Evolutionary conservation across 1,284 basidiomycete species (phyloP).

Genomic region (Ceratobasidium sp.): DNA sequence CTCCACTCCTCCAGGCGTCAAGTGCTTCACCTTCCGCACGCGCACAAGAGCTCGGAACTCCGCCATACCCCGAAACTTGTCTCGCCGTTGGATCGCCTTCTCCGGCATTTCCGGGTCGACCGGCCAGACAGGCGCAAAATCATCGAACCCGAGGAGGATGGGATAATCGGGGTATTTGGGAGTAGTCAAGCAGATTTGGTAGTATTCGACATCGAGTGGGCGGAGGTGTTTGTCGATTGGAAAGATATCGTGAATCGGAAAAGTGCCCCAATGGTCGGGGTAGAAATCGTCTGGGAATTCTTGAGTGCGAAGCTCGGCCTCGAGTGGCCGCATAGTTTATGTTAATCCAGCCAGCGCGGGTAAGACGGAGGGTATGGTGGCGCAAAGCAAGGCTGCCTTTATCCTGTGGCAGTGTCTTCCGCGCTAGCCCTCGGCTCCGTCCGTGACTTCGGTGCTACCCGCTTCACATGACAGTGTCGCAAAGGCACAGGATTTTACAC

Average conservation of each 20-base stretch:
- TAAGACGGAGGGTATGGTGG: not conserved
- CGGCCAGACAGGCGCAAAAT: slow-evolving; percentile 31
- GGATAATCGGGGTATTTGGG: not conserved
- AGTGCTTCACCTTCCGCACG: slow-evolving; percentile 16
- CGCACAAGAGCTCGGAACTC: slow-evolving; percentile 28
- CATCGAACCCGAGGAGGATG: slow-evolving; percentile 33
- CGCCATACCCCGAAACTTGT: slow-evolving; percentile 24
- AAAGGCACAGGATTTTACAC: no score
- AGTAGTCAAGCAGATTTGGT: slow-evolving; percentile 7
- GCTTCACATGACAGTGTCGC: no score
- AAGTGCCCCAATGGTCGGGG: slow-evolving; percentile 40
- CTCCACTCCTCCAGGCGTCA: slow-evolving; percentile 11
- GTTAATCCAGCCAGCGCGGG: not conserved
- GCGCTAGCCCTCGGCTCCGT: no score
- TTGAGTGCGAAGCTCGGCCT: slow-evolving; percentile 8
- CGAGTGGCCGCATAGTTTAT: not conserved
- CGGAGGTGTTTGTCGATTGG: not conserved
- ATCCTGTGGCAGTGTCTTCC: no score
- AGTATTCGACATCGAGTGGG: slow-evolving; percentile 20
- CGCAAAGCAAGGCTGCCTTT: no score
- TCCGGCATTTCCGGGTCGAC: not conserved
- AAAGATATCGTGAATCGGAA: slow-evolving; percentile 22
- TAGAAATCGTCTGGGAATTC: slow-evolving; percentile 17
- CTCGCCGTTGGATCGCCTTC: slow-evolving; percentile 3
- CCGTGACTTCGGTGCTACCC: no score